phyloP scores from a whole-genome alignment of 768 basidiomycete genomes.

The Gloeopeniophorella convolvens region DNA sequence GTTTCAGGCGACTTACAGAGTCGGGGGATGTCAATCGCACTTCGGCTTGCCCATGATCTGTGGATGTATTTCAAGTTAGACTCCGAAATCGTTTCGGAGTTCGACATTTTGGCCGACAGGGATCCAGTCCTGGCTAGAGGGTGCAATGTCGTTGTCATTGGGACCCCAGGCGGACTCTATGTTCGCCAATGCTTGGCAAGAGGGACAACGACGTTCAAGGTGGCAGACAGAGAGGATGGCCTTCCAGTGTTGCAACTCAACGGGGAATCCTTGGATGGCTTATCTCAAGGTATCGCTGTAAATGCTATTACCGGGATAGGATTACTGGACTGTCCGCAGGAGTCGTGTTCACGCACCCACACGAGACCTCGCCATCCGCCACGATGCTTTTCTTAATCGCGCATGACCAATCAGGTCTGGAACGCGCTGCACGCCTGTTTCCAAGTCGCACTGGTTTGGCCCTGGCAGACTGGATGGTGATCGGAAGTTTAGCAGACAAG shows the following conservation, averaged over 20 bases:
- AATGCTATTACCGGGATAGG: slow-evolving; percentile 15
- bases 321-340: slow-evolving; percentile 27
- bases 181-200: slow-evolving; percentile 16
- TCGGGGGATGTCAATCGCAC: slow-evolving; percentile 46
- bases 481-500: slow-evolving; percentile 44
- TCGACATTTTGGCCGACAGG: slow-evolving; percentile 28
- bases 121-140: slow-evolving; percentile 24
- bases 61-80: slow-evolving; percentile 66
- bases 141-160: slow-evolving; percentile 58
- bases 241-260: slow-evolving; percentile 9
- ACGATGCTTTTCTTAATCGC: slow-evolving; percentile 54
- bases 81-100: slow-evolving; percentile 45
- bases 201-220: slow-evolving; percentile 20
- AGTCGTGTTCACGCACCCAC: slow-evolving; percentile 62
- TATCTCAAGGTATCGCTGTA: slow-evolving; percentile 14
- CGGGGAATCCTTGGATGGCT: slow-evolving; percentile 1
- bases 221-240: slow-evolving; percentile 3
- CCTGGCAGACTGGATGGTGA: slow-evolving; percentile 72
- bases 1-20: slow-evolving; percentile 30
- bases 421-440: slow-evolving; percentile 65
- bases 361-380: slow-evolving; percentile 35
- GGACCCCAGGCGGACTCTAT: slow-evolving; percentile 28
- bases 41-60: slow-evolving; percentile 63
- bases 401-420: slow-evolving; percentile 51
- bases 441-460: slow-evolving; percentile 78